A percentile compares a stretch with the other conserved stretches of the same genome.
phyloP scores from a whole-genome alignment of 2,329 filamentous ascomycete species.

The Pseudogymnoascus sp. region DNA sequence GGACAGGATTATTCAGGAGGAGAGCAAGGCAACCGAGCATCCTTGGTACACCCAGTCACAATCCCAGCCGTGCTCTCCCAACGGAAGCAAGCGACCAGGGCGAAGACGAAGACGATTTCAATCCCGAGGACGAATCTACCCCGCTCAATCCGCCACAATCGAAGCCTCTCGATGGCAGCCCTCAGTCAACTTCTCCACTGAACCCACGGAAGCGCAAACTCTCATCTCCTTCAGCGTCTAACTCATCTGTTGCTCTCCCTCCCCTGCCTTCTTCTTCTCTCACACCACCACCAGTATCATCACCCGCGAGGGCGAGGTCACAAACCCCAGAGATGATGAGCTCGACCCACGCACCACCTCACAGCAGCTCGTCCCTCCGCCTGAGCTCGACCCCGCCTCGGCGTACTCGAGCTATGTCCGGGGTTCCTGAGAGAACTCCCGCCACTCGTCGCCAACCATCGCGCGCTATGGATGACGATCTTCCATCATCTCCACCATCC shows the following conservation, averaged over 20 bases:
- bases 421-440: background rate
- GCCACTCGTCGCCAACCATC: constrained; percentile 8
- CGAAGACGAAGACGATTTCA: constrained; percentile 43
- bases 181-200: constrained; percentile 27
- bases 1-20: constrained; percentile 49
- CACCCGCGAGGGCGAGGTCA: background rate
- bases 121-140: constrained; percentile 60
- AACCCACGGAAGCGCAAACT: constrained; percentile 48
- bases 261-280: constrained; percentile 10
- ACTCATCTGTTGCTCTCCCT: constrained; percentile 20
- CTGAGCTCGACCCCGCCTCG: background rate
- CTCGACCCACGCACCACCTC: constrained; percentile 29
- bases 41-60: constrained; percentile 32
- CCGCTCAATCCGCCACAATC: constrained; percentile 47
- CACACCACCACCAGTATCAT: constrained; percentile 12
- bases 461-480: constrained; percentile 17
- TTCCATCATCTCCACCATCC: constrained; percentile 52
- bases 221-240: constrained; percentile 24
- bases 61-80: constrained; percentile 11
- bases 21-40: constrained; percentile 55
- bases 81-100: constrained; percentile 30
- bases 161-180: constrained; percentile 23
- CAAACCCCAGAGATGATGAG: constrained; percentile 24
- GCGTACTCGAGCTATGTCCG: background rate
- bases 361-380: constrained; percentile 23